phyloP scores from a whole-genome alignment of 257 asterid species.

The Nicotiana undulata region DNA sequence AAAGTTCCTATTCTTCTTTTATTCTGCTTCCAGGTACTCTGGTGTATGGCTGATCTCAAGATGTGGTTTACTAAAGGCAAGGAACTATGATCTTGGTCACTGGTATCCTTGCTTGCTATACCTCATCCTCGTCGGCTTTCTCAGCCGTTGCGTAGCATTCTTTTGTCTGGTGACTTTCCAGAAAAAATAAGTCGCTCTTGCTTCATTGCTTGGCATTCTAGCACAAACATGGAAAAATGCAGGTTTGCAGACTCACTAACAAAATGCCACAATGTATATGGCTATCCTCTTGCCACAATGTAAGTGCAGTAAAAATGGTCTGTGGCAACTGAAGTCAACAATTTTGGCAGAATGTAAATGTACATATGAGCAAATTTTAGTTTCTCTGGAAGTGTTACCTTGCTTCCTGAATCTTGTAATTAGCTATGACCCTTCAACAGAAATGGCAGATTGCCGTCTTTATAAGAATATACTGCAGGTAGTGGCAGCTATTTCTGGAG shows the following conservation, averaged over 20 bases:
- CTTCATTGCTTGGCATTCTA: neutral
- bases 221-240: neutral
- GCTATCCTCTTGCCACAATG: neutral
- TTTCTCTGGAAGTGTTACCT: neutral
- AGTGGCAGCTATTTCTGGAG: neutral
- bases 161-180: conserved; percentile 79
- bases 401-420: neutral
- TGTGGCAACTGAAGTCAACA: neutral
- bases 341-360: neutral
- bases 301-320: neutral
- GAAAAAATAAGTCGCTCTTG: conserved; percentile 42
- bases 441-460: neutral
- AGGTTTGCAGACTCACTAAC: neutral
- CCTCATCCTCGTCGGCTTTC: conserved; percentile 56
- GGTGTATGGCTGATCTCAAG: conserved; percentile 93
- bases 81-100: conserved; percentile 43
- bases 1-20: neutral
- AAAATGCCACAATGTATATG: neutral
- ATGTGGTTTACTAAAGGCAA: conserved; percentile 61
- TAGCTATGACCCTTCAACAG: neutral
- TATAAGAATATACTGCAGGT: neutral
- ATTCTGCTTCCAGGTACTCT: conserved; percentile 52
- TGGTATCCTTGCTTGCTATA: conserved; percentile 53
- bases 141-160: conserved; percentile 58
- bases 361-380: conserved; percentile 1